Evolutionary conservation across 805 yeast species (phyloP).

Genomic region (Komagataella mondaviorum): DNA sequence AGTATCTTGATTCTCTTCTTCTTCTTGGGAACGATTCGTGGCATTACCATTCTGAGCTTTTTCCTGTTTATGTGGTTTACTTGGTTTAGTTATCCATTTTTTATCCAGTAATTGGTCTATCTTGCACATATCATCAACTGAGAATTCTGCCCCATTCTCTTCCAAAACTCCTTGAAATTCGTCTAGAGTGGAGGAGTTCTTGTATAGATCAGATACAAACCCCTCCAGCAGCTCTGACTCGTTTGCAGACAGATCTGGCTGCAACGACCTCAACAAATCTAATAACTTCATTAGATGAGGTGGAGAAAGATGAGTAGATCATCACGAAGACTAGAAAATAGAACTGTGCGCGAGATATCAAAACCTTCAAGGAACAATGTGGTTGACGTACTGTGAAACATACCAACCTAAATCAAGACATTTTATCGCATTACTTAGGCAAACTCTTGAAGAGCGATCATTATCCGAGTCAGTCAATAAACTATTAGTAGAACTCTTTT

Average conservation of each 20-base stretch:
- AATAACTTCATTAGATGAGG: background rate
- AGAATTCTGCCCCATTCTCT: slow-evolving; percentile 5
- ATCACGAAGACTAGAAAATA: background rate
- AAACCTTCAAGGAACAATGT: background rate
- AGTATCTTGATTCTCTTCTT: background rate
- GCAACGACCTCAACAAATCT: background rate
- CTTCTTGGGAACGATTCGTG: background rate
- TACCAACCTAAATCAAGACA: too few species aligned
- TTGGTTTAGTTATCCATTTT: background rate
- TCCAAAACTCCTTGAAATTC: slow-evolving; percentile 4
- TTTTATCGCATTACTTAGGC: background rate
- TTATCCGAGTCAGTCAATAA: background rate
- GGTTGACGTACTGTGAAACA: too few species aligned
- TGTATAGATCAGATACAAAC: slow-evolving; percentile 4
- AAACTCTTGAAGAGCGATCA: background rate
- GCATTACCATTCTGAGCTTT: background rate
- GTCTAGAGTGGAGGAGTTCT: slow-evolving; percentile 2
- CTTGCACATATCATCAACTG: slow-evolving; percentile 2
- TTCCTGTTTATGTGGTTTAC: background rate
- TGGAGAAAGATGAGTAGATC: background rate
- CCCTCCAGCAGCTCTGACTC: slow-evolving; percentile 5
- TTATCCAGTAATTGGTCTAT: background rate
- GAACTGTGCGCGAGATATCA: background rate
- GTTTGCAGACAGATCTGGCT: slow-evolving; percentile 1
- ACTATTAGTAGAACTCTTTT: background rate